phyloP scores from a whole-genome alignment of 768 basidiomycete species.

The Boletellus emodensis region DNA sequence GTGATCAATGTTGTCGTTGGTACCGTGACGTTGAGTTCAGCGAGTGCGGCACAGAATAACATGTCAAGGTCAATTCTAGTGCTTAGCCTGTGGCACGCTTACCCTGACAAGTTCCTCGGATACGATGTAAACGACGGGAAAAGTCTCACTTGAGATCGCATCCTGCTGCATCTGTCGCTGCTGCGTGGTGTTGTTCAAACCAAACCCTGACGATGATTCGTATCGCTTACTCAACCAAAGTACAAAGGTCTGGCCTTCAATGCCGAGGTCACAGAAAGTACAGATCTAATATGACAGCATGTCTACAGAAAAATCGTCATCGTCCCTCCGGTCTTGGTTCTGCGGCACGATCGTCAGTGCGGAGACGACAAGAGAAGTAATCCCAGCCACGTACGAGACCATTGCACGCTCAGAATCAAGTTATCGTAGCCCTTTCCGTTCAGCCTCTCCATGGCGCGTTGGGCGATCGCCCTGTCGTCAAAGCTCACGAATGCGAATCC shows the following conservation, averaged over 20 bases:
- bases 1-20: not conserved
- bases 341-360: slow-evolving; percentile 15
- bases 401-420: slow-evolving; percentile 69
- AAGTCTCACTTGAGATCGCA: not conserved
- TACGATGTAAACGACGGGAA: slow-evolving; percentile 45
- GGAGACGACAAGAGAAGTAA: not conserved
- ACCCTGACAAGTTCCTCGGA: slow-evolving; percentile 59
- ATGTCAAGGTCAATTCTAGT: too few relatives aligned
- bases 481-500: slow-evolving; percentile 98
- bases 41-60: too few relatives aligned
- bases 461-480: slow-evolving; percentile 73
- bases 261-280: too few relatives aligned
- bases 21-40: not conserved
- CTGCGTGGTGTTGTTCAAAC: too few relatives aligned
- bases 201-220: too few relatives aligned
- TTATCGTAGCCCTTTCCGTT: slow-evolving; percentile 92
- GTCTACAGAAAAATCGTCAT: slow-evolving; percentile 10
- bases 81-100: not conserved
- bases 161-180: slow-evolving; percentile 9
- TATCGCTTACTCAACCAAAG: too few relatives aligned
- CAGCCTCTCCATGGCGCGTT: slow-evolving; percentile 88
- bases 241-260: too few relatives aligned
- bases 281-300: not conserved
- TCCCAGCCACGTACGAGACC: slow-evolving; percentile 50
- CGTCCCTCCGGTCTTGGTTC: slow-evolving; percentile 44